Evolutionary conservation across 768 basidiomycete genomes (phyloP).

Genomic region (Leccinum uliginosum): DNA sequence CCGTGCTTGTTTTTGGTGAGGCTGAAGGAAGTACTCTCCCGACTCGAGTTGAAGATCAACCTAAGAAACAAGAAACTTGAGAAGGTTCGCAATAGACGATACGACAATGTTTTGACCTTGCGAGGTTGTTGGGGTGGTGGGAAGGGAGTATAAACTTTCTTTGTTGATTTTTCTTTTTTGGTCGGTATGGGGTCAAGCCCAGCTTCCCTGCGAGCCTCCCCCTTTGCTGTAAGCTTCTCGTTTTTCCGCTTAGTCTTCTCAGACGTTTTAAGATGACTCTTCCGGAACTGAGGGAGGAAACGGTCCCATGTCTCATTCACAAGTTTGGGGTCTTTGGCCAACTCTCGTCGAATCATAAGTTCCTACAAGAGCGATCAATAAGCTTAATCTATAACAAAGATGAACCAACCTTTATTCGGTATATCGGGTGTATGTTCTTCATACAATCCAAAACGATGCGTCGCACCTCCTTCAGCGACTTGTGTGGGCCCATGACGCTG

Average conservation of each 20-base stretch:
- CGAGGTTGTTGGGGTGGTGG: conserved; percentile 91
- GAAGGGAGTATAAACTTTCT: conserved; percentile 98
- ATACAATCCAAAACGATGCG: conserved; percentile 98
- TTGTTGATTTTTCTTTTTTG: conserved; percentile 52
- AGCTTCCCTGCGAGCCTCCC: conserved; percentile 62
- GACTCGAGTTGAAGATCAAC: conserved; percentile 92
- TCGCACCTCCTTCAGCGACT: conserved; percentile 92
- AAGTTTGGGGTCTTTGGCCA: conserved; percentile 96
- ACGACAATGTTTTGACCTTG: conserved; percentile 52
- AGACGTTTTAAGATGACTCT: conserved; percentile 86
- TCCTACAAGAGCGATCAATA: conserved; percentile 49
- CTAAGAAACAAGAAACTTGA: conserved; percentile 32
- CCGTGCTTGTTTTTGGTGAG: conserved; percentile 75
- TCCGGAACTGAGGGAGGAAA: conserved; percentile 95
- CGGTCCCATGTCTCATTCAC: conserved; percentile 95
- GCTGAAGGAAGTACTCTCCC: conserved; percentile 97
- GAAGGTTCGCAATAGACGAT: background rate
- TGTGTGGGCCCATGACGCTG: conserved; percentile 95
- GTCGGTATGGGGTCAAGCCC: conserved; percentile 44
- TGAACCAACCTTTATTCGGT: conserved; percentile 82
- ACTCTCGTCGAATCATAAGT: conserved; percentile 95
- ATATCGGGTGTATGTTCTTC: conserved; percentile 99
- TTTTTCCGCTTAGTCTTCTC: conserved; percentile 94
- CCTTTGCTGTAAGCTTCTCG: conserved; percentile 55
- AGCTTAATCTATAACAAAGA: background rate